A percentile compares a stretch with the other conserved stretches of the same genome.
These are phyloP conservation scores for Aspergillus quadrilineatus DNA, from an alignment of 2,329 filamentous ascomycete genomes.

Conservation along the genomic window DNA sequence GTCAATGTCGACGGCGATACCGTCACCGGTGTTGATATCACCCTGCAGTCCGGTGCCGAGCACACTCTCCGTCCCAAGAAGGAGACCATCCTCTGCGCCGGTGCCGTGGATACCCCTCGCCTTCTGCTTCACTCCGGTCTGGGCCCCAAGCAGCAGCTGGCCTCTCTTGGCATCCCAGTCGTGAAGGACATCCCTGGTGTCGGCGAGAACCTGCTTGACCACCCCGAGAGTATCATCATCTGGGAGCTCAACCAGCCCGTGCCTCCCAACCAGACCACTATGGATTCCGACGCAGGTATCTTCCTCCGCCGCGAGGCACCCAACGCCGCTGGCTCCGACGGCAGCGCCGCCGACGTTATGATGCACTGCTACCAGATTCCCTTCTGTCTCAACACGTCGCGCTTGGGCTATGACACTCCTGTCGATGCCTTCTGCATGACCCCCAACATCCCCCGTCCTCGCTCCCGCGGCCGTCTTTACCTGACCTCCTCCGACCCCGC, in stretches of 20 bases:
- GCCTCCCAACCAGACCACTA: conserved; percentile 77
- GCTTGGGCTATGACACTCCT: conserved; percentile 70
- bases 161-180: conserved; percentile 56
- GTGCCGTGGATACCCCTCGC: conserved; percentile 77
- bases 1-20: conserved; percentile 69
- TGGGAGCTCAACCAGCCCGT: conserved; percentile 80
- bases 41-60: conserved; percentile 59
- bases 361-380: conserved; percentile 98
- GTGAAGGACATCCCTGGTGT: conserved; percentile 62
- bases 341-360: conserved; percentile 81
- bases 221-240: conserved; percentile 66
- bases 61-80: conserved; percentile 60
- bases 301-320: conserved; percentile 76
- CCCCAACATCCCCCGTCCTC: conserved; percentile 81
- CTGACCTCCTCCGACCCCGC: conserved; percentile 71
- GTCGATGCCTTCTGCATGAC: conserved; percentile 90
- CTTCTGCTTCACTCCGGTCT: conserved; percentile 56
- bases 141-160: conserved; percentile 54
- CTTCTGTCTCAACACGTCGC: conserved; percentile 80
- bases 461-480: conserved; percentile 74
- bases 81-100: conserved; percentile 78
- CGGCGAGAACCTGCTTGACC: conserved; percentile 64
- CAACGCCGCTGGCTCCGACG: conserved; percentile 68
- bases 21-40: conserved; percentile 72
- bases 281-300: conserved; percentile 86